A percentile compares a stretch with the other conserved stretches of the same genome.
Conservation (phyloP, 805 yeast genomes). For the Kuraishia ogatae region DNA sequence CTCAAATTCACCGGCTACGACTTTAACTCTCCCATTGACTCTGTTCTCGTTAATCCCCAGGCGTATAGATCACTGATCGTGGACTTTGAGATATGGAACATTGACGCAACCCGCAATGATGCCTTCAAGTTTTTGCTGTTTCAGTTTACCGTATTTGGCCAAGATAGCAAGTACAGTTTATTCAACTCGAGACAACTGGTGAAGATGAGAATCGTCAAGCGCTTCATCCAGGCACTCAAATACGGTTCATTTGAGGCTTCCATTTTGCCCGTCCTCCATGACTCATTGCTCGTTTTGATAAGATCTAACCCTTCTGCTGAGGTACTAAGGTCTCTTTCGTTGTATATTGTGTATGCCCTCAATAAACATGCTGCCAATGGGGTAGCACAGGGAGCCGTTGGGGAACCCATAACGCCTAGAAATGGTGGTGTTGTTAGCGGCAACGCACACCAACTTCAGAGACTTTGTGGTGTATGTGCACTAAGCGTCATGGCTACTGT, state of each 20-base stretch:
- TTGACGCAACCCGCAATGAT: constrained; percentile 22
- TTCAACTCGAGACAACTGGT: constrained; percentile 46
- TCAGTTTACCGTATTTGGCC: constrained; percentile 49
- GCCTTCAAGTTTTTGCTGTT: constrained; percentile 43
- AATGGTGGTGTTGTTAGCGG: not conserved
- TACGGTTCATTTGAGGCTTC: constrained; percentile 27
- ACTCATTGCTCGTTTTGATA: constrained; percentile 30
- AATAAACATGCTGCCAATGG: constrained; percentile 8
- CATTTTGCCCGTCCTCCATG: constrained; percentile 26
- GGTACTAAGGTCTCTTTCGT: constrained; percentile 41
- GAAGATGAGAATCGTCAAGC: constrained; percentile 36
- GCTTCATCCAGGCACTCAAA: constrained; percentile 43
- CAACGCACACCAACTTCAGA: constrained; percentile 9
- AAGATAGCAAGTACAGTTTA: constrained; percentile 38
- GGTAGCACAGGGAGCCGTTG: not conserved
- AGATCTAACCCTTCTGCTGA: constrained; percentile 45
- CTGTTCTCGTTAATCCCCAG: constrained; percentile 44
- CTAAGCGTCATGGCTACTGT: constrained; percentile 29
- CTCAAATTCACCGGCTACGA: constrained; percentile 51
- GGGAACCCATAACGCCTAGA: too few relatives aligned
- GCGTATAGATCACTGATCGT: constrained; percentile 53
- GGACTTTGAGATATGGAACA: constrained; percentile 55
- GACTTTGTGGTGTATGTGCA: constrained; percentile 23
- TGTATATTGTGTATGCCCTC: constrained; percentile 41
- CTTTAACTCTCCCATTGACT: constrained; percentile 38